Base-by-base conservation (phyloP, 2,329 filamentous ascomycete species). In the Beauveria bassiana region DNA sequence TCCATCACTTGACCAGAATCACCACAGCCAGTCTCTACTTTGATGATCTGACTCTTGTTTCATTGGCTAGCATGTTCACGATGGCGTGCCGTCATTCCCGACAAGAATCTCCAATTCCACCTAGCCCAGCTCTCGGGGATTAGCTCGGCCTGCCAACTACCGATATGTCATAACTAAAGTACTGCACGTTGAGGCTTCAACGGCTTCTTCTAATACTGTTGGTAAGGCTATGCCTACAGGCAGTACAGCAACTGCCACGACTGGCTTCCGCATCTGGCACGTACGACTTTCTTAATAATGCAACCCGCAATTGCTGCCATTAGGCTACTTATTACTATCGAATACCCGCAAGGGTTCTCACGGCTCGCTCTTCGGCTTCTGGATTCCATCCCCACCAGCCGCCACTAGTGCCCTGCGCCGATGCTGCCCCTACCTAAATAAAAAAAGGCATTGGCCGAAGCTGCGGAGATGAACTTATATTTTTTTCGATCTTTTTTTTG, bases 351-450 rank as follows among this genome's bases (percentile, higher is more conserved):
- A 24, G 34, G 54, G 54, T 57, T 40, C 54, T 57, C 54, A 57
- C 20, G 24, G 43, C 54, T 57, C 54, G 54, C 54, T 20, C 54
- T 57, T 57, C 54, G 54, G 54, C 54, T 57, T 49, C 54, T 57
- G 28, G 43, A 47, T 14, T 38, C n/a, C 28, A 26, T 46, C 53
- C 28, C 53, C 42, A 38, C 54, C 43, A 9, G 24, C n/a, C 53
- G 26, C 24, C 53, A 26, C 53, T 56, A 56, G 26, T 46, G 49
- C 12, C 28, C n/a, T 53, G 34, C 34, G 22, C 26, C 26, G 26
- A 34, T 46, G 43, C 18, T 20, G 43, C 42, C 43, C 43, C 9
- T 24, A 43, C 14, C n/a, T 43, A 22, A 26, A 47, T 18, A 22
- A 24, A n/a, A n/a, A 28, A 24, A n/a, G 40, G 38, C 42, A 56